A percentile compares a stretch with the other conserved stretches of the same genome.
phyloP scores from a whole-genome alignment of 805 yeast species.

The Sungouiozyma ichnusensis region DNA sequence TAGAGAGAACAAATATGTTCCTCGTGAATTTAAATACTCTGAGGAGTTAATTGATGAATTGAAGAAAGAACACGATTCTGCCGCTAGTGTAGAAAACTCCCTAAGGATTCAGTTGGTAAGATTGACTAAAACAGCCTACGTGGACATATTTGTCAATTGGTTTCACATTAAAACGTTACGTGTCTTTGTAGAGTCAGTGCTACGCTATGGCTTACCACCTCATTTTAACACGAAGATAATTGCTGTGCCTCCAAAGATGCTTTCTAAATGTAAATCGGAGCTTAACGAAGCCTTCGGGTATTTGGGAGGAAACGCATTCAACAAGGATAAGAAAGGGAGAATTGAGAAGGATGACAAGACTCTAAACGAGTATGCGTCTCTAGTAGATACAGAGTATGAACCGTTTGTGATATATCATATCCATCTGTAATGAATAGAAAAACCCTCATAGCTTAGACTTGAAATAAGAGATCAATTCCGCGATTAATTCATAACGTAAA shows the following conservation, averaged over 20 bases:
- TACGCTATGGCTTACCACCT: constrained; percentile 96
- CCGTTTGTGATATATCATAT: constrained; percentile 80
- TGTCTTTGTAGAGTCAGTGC: constrained; percentile 82
- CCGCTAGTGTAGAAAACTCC: constrained; percentile 63
- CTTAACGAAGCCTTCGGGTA: constrained; percentile 72
- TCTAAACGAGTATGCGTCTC: constrained; percentile 77
- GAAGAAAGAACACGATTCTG: constrained; percentile 69
- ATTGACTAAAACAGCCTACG: constrained; percentile 79
- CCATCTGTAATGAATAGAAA: constrained; percentile 5
- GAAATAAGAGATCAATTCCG: too few species aligned
- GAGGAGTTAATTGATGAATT: constrained; percentile 62
- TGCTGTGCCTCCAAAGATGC: constrained; percentile 36
- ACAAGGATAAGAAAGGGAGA: constrained; percentile 54
- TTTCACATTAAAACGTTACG: constrained; percentile 81
- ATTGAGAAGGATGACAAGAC: constrained; percentile 47
- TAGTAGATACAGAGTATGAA: constrained; percentile 92
- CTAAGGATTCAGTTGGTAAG: constrained; percentile 69
- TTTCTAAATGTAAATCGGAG: constrained; percentile 54
- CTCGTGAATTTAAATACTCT: constrained; percentile 83
- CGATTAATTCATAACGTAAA: too few species aligned
- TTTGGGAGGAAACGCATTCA: constrained; percentile 83
- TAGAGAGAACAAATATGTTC: constrained; percentile 82
- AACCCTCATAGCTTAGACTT: not conserved
- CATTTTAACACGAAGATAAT: constrained; percentile 52
- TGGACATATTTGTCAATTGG: constrained; percentile 80